A percentile compares a stretch with the other conserved stretches of the same genome.
These are phyloP conservation scores for Shiraia sp. DNA, from an alignment of 2,329 filamentous ascomycete species.

Conservation along the genomic window DNA sequence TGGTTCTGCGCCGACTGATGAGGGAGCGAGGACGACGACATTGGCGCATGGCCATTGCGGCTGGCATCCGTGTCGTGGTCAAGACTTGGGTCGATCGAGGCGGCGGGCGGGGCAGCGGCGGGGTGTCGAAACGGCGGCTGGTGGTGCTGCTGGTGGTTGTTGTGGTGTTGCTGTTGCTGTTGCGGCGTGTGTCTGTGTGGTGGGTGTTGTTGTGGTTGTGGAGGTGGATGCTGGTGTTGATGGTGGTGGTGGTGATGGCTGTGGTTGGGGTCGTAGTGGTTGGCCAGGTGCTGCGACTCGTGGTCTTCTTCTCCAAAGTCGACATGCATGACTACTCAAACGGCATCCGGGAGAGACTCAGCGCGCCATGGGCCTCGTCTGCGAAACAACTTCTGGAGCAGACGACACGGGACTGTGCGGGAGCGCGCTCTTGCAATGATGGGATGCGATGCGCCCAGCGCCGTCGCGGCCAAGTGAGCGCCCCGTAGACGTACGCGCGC, in stretches of 20 bases:
- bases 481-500: too few species aligned
- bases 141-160: conserved; percentile 34
- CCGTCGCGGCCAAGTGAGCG: too few species aligned
- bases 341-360: conserved; percentile 16
- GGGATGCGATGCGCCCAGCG: conserved; percentile 35
- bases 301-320: conserved; percentile 40
- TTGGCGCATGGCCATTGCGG: conserved; percentile 43
- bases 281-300: conserved; percentile 28
- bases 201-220: conserved; percentile 35
- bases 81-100: conserved; percentile 43
- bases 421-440: too few species aligned
- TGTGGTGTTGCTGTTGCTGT: conserved; percentile 40
- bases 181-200: too few species aligned
- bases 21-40: conserved; percentile 28
- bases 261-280: conserved; percentile 31
- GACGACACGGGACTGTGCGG: conserved; percentile 25
- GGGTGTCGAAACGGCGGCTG: conserved; percentile 42
- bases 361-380: not conserved
- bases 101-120: conserved; percentile 20
- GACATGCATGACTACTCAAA: conserved; percentile 43
- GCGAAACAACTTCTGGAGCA: conserved; percentile 8
- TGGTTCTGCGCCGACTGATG: conserved; percentile 34
- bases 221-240: conserved; percentile 29
- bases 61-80: conserved; percentile 38
- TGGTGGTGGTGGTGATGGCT: conserved; percentile 33